Evolutionary conservation across 2,329 filamentous ascomycete genomes (phyloP).

Genomic region (Didymella sp.): DNA sequence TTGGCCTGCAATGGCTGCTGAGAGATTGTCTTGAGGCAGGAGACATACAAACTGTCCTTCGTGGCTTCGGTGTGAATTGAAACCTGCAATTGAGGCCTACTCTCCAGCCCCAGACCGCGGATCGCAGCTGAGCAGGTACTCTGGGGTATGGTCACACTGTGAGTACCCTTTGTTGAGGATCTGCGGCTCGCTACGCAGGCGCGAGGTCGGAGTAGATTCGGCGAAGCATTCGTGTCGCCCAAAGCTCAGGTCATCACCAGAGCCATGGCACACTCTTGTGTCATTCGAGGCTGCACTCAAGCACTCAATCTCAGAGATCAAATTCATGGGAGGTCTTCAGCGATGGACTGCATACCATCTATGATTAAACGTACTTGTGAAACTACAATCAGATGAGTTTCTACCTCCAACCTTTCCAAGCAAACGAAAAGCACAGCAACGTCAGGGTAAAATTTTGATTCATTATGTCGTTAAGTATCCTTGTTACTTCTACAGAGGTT

Average conservation of each 20-base stretch:
- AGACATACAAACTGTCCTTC: not conserved
- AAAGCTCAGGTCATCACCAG: conserved; percentile 2
- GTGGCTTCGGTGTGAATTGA: not conserved
- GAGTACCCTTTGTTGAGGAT: conserved; percentile 1
- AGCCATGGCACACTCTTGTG: not conserved
- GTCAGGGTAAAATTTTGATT: not conserved
- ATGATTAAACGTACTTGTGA: not conserved
- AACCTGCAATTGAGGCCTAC: not conserved
- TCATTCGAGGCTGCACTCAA: not conserved
- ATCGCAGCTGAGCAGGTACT: not conserved
- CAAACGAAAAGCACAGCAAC: not conserved
- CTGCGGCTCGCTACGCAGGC: not conserved
- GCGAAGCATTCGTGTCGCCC: conserved; percentile 6
- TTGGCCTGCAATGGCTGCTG: conserved; percentile 1
- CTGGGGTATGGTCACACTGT: not conserved
- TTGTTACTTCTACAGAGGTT: conserved; percentile 2
- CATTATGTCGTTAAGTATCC: conserved; percentile 12
- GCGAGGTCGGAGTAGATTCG: conserved; percentile 16
- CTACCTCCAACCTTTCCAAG: not conserved
- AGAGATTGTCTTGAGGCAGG: not conserved
- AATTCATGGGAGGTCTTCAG: not conserved
- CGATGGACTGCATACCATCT: not conserved
- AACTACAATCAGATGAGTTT: not conserved
- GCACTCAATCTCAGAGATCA: not conserved
- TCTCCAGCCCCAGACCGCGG: not conserved